A percentile compares a stretch with the other conserved stretches of the same genome.
These are phyloP conservation scores for Podila clonocystis DNA, from an alignment of 192 early-diverging fungal species.

Conservation along the genomic window DNA sequence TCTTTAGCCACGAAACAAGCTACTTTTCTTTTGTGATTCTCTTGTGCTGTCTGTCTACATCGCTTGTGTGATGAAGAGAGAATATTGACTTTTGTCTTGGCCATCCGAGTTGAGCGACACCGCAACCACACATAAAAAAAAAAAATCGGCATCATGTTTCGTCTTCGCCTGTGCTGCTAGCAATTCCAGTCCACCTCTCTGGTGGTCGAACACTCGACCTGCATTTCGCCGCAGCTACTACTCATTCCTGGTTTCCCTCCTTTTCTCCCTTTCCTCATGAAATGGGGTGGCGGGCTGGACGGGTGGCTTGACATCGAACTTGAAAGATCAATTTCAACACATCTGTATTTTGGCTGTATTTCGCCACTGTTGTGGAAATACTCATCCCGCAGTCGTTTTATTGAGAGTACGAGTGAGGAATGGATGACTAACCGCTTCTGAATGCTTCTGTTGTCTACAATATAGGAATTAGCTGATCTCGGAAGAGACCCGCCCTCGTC, in stretches of 20 bases:
- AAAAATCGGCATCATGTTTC: too few species aligned
- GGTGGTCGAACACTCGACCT: too few species aligned
- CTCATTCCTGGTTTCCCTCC: not conserved
- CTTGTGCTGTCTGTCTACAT: constrained; percentile 5
- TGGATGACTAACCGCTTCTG: not conserved
- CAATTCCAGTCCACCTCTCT: too few species aligned
- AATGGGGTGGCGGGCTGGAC: not conserved
- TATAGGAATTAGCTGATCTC: constrained; percentile 95
- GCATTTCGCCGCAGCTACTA: too few species aligned
- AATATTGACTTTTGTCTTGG: too few species aligned
- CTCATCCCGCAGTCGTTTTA: not conserved
- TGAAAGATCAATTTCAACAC: constrained; percentile 25
- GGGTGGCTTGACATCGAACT: constrained; percentile 43
- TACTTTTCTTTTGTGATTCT: not conserved
- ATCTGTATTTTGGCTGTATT: not conserved
- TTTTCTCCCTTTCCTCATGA: constrained; percentile 5
- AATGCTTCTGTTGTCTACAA: constrained; percentile 11
- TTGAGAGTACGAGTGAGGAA: not conserved
- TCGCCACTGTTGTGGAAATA: not conserved
- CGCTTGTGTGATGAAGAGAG: too few species aligned
- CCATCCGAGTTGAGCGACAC: too few species aligned
- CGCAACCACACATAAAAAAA: too few species aligned
- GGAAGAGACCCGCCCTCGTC: constrained; percentile 97
- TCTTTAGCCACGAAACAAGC: not conserved
- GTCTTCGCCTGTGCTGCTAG: too few species aligned